phyloP scores from a whole-genome alignment of 2,329 filamentous ascomycete genomes.

The Ampelomyces quisqualis region DNA sequence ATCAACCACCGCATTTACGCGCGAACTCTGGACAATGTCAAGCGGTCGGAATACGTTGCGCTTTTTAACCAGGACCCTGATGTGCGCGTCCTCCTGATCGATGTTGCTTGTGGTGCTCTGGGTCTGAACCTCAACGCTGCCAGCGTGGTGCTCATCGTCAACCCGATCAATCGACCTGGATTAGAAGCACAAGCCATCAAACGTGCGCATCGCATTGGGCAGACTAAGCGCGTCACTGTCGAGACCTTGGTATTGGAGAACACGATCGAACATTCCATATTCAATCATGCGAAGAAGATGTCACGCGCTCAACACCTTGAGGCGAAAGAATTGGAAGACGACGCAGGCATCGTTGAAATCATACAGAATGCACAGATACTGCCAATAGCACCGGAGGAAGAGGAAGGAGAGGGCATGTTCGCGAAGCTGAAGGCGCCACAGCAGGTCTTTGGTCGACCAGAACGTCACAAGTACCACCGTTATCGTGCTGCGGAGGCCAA shows the following conservation, averaged over 20 bases:
- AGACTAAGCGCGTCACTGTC: constrained; percentile 74
- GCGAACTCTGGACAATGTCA: constrained; percentile 59
- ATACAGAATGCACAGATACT: constrained; percentile 59
- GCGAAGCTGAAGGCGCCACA: constrained; percentile 46
- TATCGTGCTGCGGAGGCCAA: constrained; percentile 23
- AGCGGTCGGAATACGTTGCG: constrained; percentile 72
- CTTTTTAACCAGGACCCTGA: constrained; percentile 70
- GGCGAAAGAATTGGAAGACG: constrained; percentile 60
- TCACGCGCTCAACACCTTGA: constrained; percentile 60
- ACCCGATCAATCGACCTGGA: constrained; percentile 79
- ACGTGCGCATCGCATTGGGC: constrained; percentile 82
- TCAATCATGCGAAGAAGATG: constrained; percentile 73
- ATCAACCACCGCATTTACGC: constrained; percentile 68
- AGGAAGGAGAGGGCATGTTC: constrained; percentile 39
- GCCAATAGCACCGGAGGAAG: constrained; percentile 41
- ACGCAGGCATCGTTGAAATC: constrained; percentile 59
- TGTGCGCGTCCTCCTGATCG: constrained; percentile 83
- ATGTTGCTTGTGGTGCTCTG: constrained; percentile 83
- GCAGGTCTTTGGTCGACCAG: constrained; percentile 48
- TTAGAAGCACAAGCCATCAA: constrained; percentile 91
- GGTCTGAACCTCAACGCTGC: constrained; percentile 83
- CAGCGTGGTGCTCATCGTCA: constrained; percentile 84
- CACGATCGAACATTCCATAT: constrained; percentile 82
- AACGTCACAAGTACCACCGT: constrained; percentile 33
- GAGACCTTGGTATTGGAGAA: constrained; percentile 80